These are phyloP conservation scores for Euphorbia pulcherrima DNA, from an alignment of 345 rosid genomes.

Conservation along the genomic window DNA sequence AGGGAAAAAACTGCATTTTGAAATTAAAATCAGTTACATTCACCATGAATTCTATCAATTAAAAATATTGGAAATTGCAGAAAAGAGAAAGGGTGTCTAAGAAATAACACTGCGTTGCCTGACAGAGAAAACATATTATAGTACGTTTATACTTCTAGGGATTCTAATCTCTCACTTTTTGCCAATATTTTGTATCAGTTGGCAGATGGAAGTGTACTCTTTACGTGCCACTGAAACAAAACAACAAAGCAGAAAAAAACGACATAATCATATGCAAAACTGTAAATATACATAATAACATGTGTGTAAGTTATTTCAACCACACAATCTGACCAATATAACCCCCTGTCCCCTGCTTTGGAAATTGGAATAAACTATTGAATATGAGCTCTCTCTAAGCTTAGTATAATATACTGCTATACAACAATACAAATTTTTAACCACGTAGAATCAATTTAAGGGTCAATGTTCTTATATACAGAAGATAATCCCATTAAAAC, in stretches of 20 bases:
- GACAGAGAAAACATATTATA: not conserved
- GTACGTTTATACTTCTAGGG: too few relatives aligned
- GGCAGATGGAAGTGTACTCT: not conserved
- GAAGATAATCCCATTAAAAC: not conserved
- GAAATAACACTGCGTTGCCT: not conserved
- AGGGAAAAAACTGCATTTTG: conserved; percentile 69
- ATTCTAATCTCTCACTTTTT: not conserved
- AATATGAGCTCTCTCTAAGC: not conserved
- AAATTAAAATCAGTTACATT: not conserved
- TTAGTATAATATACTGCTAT: not conserved
- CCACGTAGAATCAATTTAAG: conserved; percentile 2
- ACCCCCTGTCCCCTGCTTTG: not conserved
- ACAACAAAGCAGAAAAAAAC: not conserved
- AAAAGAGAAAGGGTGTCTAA: not conserved
- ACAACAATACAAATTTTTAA: not conserved
- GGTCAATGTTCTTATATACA: not conserved
- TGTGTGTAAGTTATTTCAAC: not conserved
- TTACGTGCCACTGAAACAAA: not conserved
- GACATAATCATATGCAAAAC: not conserved
- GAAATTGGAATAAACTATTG: not conserved
- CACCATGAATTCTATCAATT: not conserved
- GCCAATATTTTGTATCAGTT: not conserved
- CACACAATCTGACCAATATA: not conserved
- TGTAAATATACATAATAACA: not conserved
- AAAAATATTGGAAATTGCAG: not conserved